A percentile compares a stretch with the other conserved stretches of the same genome.
These are phyloP conservation scores for Sisymbrium irio DNA, from an alignment of 345 rosid species.

Conservation along the genomic window DNA sequence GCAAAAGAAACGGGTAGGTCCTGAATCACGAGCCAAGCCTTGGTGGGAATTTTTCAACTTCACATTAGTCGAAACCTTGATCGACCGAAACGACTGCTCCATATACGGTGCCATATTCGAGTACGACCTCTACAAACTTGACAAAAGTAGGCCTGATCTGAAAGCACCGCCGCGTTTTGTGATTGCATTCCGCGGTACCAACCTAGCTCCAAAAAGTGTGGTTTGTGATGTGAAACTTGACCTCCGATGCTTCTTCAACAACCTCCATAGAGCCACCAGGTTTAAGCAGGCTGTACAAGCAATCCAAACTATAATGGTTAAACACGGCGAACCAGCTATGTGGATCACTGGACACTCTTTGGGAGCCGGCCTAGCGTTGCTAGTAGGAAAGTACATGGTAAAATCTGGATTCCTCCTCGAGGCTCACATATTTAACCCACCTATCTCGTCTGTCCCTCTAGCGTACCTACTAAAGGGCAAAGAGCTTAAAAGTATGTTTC, in stretches of 20 bases:
- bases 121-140: neutral
- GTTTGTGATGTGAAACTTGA: slow-evolving; percentile 38
- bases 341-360: slow-evolving; percentile 72
- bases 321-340: slow-evolving; percentile 20
- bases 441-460: slow-evolving; percentile 47
- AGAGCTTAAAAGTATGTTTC: slow-evolving; percentile 38
- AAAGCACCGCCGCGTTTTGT: slow-evolving; percentile 42
- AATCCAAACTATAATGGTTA: slow-evolving; percentile 21
- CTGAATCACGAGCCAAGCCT: slow-evolving; percentile 34
- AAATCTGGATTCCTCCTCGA: slow-evolving; percentile 33
- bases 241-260: slow-evolving; percentile 31
- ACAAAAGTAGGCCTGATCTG: neutral
- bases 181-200: slow-evolving; percentile 61
- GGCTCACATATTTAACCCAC: slow-evolving; percentile 58
- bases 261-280: slow-evolving; percentile 42
- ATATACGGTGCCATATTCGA: slow-evolving; percentile 60
- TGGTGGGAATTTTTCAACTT: slow-evolving; percentile 69
- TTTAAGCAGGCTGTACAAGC: slow-evolving; percentile 42
- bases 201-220: slow-evolving; percentile 23
- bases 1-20: slow-evolving; percentile 37
- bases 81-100: slow-evolving; percentile 40
- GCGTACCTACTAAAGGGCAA: slow-evolving; percentile 36
- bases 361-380: slow-evolving; percentile 57
- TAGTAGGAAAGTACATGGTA: slow-evolving; percentile 50
- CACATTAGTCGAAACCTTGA: slow-evolving; percentile 33